Evolutionary conservation across 495 filamentous ascomycete genomes (phyloP).

Genomic region (Parathielavia hyrcaniae): DNA sequence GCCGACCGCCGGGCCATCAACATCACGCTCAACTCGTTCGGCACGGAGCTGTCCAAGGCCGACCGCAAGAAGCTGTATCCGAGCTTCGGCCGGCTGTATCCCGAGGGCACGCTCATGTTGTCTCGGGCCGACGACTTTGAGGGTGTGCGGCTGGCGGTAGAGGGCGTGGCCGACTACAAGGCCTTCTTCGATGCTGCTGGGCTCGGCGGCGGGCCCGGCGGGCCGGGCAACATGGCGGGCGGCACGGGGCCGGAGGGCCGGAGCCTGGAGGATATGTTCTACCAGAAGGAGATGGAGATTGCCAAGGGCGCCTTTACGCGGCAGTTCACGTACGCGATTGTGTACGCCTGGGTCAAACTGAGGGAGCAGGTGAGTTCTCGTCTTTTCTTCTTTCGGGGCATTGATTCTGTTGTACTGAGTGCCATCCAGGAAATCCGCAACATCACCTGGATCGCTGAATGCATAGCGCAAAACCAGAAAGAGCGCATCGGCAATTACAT

Average conservation of each 20-base stretch:
- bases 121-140: conserved; percentile 94
- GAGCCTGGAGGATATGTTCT: conserved; percentile 95
- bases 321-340: conserved; percentile 91
- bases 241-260: conserved; percentile 70
- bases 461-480: conserved; percentile 99
- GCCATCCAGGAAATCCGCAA: conserved; percentile 85
- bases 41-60: conserved; percentile 88
- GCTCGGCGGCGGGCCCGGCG: conserved; percentile 64
- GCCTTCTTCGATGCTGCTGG: conserved; percentile 89
- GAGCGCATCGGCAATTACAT: conserved; percentile 98
- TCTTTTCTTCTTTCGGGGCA: conserved; percentile 1
- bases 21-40: conserved; percentile 98
- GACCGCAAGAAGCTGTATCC: conserved; percentile 97
- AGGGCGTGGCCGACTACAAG: conserved; percentile 88
- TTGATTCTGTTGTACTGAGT: background rate
- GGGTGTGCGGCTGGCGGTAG: conserved; percentile 84
- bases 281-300: conserved; percentile 99
- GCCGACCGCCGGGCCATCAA: conserved; percentile 96
- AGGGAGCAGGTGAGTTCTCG: conserved; percentile 76
- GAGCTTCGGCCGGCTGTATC: conserved; percentile 80
- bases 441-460: conserved; percentile 99
- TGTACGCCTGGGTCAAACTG: conserved; percentile 97
- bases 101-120: conserved; percentile 90
- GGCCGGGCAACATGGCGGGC: conserved; percentile 76
- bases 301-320: conserved; percentile 89